These are phyloP conservation scores for Heliosperma pusillum DNA, from an alignment of 148 eudicot species.

Conservation along the genomic window DNA sequence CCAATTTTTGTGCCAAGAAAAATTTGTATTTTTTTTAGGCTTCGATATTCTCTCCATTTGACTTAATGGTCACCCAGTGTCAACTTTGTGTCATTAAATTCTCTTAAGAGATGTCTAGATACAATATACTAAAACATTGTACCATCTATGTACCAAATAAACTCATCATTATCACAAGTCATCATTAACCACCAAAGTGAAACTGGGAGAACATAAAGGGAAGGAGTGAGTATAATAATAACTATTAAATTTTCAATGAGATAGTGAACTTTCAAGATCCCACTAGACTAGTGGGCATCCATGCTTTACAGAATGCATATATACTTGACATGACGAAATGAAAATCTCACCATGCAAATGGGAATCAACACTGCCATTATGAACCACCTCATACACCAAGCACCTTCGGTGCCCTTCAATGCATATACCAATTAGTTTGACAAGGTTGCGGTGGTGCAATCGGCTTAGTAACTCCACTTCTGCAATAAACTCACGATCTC, in stretches of 20 bases:
- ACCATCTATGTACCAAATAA: no score
- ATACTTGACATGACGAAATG: not conserved
- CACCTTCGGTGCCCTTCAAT: not conserved
- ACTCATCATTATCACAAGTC: no score
- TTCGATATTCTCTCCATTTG: not conserved
- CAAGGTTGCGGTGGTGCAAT: slow-evolving; percentile 94
- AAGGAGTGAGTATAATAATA: no score
- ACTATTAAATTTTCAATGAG: no score
- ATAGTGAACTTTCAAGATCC: no score
- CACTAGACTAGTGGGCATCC: not conserved
- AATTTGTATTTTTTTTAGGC: not conserved
- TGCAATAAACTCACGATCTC: slow-evolving; percentile 88
- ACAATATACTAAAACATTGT: no score
- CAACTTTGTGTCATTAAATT: not conserved
- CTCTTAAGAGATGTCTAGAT: not conserved
- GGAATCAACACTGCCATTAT: slow-evolving; percentile 85
- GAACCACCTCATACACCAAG: slow-evolving; percentile 65
- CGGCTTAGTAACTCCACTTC: slow-evolving; percentile 99
- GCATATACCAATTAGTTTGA: slow-evolving; percentile 51
- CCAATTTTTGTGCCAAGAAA: not conserved
- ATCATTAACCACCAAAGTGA: no score
- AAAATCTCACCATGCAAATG: not conserved
- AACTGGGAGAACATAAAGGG: no score
- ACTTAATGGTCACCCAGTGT: not conserved
- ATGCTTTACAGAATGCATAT: not conserved